A percentile compares a stretch with the other conserved stretches of the same genome.
Conservation (phyloP, 352 stramenopile genomes). For the Phytophthora pinifolia region DNA sequence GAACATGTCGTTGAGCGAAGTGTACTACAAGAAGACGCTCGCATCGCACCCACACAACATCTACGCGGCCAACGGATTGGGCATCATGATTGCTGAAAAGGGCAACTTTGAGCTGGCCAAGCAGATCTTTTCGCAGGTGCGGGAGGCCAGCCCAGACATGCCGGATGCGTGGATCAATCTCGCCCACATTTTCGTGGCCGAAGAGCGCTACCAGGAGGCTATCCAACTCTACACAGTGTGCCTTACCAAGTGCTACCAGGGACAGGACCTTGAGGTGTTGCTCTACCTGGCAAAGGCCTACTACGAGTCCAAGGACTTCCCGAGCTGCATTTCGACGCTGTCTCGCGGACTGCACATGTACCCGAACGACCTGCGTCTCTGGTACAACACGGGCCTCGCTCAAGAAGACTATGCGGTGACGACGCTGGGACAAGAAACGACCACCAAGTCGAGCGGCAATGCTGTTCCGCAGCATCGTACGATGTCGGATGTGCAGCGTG, state of each 20-base stretch:
- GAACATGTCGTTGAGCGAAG: conserved; percentile 93
- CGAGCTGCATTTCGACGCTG: conserved; percentile 85
- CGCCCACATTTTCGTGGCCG: conserved; percentile 95
- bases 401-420: conserved; percentile 88
- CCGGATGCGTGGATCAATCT: conserved; percentile 97
- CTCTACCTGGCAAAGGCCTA: conserved; percentile 89
- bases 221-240: conserved; percentile 96
- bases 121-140: conserved; percentile 95
- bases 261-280: conserved; percentile 79
- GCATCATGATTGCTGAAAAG: conserved; percentile 98
- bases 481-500: conserved; percentile 88
- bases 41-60: conserved; percentile 93
- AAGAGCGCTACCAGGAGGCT: conserved; percentile 95
- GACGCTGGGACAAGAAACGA: conserved; percentile 74
- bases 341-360: conserved; percentile 79
- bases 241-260: conserved; percentile 89
- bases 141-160: conserved; percentile 95
- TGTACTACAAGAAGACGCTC: conserved; percentile 97
- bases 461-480: conserved; percentile 60
- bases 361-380: conserved; percentile 77
- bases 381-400: conserved; percentile 86
- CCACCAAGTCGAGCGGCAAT: conserved; percentile 35
- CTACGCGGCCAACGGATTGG: conserved; percentile 96
- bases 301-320: conserved; percentile 89
- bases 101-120: conserved; percentile 96